Evolutionary conservation across 768 basidiomycete genomes (phyloP), one percentile per base, ranked within the genome.

Genomic region (Xerocomellus intermedius): DNA sequence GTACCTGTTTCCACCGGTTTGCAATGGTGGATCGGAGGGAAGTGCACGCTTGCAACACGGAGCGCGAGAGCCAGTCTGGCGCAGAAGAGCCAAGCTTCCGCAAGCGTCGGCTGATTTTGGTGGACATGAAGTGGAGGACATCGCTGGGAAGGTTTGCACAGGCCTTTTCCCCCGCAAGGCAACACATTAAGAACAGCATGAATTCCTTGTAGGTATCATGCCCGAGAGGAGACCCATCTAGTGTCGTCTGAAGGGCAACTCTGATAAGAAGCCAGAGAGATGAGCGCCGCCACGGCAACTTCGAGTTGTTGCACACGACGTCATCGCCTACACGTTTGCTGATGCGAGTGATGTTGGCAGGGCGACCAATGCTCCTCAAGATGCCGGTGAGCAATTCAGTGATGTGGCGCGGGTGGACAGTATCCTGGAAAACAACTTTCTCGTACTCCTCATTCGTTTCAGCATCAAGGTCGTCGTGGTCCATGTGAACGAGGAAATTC

Each of bases 261-360:
- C 30, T 30, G 30, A 30, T 30, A 12, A 30, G 30, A 30, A 30
- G 30, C 70, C 81, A 82, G 13, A 79, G 65, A 1, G 78, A 67
- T 10, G 79, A 78, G 33, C 81, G 69, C 28, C 82, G 65, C 81
- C 81, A 83, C 73, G 81, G 46, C 17, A 70, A 67, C 22, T 57
- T 48, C 4, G 74, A 66, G 19, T 67, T 50, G 4, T 69, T 32
- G 74, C 77, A 78, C 7, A 78, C 65, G 7, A 80, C 75, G 32
- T 82, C 76, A 46, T 82, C 79, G 9, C 68, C 69, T 1, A 80
- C 69, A 14, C 77, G 75, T 59, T 82, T 82, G 26, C 47, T 56
- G 22, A 77, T 70, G 13, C 66, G 58, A 32, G 21, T 32, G 5
- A 69, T 55, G 17, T 64, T 64, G 13, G 67, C 59, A 2, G 74